A percentile compares a stretch with the other conserved stretches of the same genome.
These are phyloP conservation scores for Ministeria vibrans DNA, from an alignment of 78 protist genomes.

Conservation along the genomic window DNA sequence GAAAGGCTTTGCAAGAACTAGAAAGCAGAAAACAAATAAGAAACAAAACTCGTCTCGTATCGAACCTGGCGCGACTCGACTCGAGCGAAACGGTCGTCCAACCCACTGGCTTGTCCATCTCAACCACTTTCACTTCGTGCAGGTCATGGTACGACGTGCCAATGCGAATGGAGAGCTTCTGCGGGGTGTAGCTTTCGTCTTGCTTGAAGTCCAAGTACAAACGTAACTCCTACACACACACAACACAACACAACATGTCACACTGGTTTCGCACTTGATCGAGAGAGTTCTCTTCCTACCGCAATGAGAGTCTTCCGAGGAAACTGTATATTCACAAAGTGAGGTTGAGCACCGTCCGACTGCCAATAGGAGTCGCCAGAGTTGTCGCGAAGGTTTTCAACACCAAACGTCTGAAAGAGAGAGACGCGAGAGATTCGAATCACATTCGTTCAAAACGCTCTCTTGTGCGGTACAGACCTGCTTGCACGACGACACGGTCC, in stretches of 20 bases:
- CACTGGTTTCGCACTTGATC: neutral
- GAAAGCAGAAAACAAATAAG: no score
- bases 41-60: no score
- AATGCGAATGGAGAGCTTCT: slow-evolving; percentile 29
- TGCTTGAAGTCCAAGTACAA: slow-evolving; percentile 36
- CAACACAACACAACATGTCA: neutral
- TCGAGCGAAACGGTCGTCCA: no score
- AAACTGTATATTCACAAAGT: slow-evolving; percentile 55
- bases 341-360: slow-evolving; percentile 66
- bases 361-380: slow-evolving; percentile 71
- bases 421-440: neutral
- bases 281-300: neutral
- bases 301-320: slow-evolving; percentile 13
- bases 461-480: slow-evolving; percentile 21
- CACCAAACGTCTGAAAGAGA: slow-evolving; percentile 41
- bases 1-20: no score
- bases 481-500: slow-evolving; percentile 56
- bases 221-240: slow-evolving; percentile 14
- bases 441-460: no score
- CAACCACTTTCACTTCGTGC: slow-evolving; percentile 31
- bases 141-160: slow-evolving; percentile 46
- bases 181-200: slow-evolving; percentile 74
- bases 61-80: no score
- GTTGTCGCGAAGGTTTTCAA: slow-evolving; percentile 68
- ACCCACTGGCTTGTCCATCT: slow-evolving; percentile 54